Conservation (phyloP, 2,329 filamentous ascomycete genomes). For the Calonectria hongkongensis region DNA sequence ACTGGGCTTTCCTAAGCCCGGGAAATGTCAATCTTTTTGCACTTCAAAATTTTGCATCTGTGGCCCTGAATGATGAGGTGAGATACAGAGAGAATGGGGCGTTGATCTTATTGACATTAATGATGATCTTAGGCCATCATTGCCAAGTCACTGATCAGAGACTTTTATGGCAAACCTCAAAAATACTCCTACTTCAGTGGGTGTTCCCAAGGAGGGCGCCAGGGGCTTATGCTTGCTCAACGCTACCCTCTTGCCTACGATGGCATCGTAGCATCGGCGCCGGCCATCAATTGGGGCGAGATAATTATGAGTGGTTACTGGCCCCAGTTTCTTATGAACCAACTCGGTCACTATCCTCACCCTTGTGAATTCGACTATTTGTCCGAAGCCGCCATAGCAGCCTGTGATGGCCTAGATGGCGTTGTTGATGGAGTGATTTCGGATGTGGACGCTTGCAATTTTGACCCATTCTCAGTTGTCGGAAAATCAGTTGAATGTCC, state of each 20-base stretch:
- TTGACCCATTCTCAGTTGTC: constrained; percentile 44
- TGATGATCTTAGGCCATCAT: constrained; percentile 27
- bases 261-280: constrained; percentile 41
- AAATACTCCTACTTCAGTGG: constrained; percentile 47
- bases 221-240: constrained; percentile 41
- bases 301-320: constrained; percentile 27
- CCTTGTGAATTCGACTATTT: constrained; percentile 40
- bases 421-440: constrained; percentile 50
- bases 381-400: constrained; percentile 5
- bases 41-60: constrained; percentile 40
- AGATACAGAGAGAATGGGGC: not conserved
- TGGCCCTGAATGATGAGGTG: constrained; percentile 41
- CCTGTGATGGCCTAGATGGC: constrained; percentile 51
- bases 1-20: constrained; percentile 39
- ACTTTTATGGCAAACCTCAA: constrained; percentile 35
- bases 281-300: constrained; percentile 36
- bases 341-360: constrained; percentile 27
- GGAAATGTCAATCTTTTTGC: constrained; percentile 44
- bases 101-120: not conserved
- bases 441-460: constrained; percentile 44
- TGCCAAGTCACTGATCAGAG: constrained; percentile 31
- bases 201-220: constrained; percentile 45
- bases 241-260: constrained; percentile 45
- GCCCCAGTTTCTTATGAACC: constrained; percentile 37
- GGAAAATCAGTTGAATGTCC: constrained; percentile 34